Percentiles rank a stretch among this genome's conserved stretches.
These are phyloP conservation scores for Exophiala bonariae DNA, from an alignment of 2,329 filamentous ascomycete genomes.

Conservation along the genomic window DNA sequence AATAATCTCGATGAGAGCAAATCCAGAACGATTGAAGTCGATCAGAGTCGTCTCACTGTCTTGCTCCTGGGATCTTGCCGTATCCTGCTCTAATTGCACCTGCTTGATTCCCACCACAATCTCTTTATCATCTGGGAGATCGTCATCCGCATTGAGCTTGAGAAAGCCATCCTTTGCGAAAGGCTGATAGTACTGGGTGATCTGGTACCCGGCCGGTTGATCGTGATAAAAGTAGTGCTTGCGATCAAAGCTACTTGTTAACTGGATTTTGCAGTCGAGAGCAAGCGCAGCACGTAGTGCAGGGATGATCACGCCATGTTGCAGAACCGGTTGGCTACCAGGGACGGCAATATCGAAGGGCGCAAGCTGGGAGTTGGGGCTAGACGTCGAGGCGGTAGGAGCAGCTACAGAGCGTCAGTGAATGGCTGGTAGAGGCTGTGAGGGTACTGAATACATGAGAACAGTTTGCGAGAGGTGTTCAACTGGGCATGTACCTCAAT, in stretches of 20 bases:
- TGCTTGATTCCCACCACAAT: constrained; percentile 83
- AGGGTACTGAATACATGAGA: constrained; percentile 60
- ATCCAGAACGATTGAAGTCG: constrained; percentile 90
- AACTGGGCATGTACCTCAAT: constrained; percentile 97
- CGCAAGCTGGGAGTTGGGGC: constrained; percentile 83
- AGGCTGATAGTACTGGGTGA: constrained; percentile 88
- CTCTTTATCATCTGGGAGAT: constrained; percentile 68
- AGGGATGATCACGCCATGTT: constrained; percentile 78
- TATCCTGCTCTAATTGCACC: constrained; percentile 96
- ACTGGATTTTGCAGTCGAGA: constrained; percentile 75
- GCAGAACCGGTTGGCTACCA: constrained; percentile 84
- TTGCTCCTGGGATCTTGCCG: constrained; percentile 85
- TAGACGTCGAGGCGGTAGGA: constrained; percentile 62
- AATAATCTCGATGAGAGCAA: constrained; percentile 93
- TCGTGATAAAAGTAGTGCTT: constrained; percentile 99
- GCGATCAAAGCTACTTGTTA: constrained; percentile 80
- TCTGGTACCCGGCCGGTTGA: constrained; percentile 93
- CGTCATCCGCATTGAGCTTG: constrained; percentile 74
- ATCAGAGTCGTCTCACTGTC: constrained; percentile 73
- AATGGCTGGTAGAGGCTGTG: background rate
- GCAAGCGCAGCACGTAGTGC: constrained; percentile 88
- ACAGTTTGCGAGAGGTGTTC: constrained; percentile 85
- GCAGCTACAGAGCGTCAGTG: constrained; percentile 43
- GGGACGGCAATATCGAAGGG: constrained; percentile 88
- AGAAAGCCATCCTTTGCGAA: constrained; percentile 70